Evolutionary conservation across 192 early-diverging fungal genomes (phyloP), one percentile per base, ranked within the genome.

Genomic region (Coemansia sp.): DNA sequence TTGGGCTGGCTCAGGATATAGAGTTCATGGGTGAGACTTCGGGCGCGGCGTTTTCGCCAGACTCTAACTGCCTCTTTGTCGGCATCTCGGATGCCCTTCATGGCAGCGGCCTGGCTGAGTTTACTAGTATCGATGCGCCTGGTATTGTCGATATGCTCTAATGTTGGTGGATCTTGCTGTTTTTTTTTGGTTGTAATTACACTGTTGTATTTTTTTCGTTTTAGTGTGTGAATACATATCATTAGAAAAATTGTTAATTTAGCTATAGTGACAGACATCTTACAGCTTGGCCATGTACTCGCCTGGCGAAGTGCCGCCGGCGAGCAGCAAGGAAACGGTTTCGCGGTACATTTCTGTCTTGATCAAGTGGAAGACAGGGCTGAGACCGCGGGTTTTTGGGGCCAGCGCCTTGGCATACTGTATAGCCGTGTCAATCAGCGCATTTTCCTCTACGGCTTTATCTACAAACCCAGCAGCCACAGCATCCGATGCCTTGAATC

Each of bases 341-440:
- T 88, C 89, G 38, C 84, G 78, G 75, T 87, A 88, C 70, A 91
- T 87, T 49, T 91, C 87, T 43, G 87, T 73, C 74, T 93, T 93
- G 47, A 93, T 82, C 59, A 79, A 69, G 37, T 86, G 78, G 39
- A 88, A 73, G 23, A 86, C 83, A 39, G 77, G 67, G 10, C 86
- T 84, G 26, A 87, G 75, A 9, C 86, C 87, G 19, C 63, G 72
- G 19, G 87, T 86, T 71, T 87, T 88, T 40, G 79, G 85, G 8
- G 88, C 86, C 64, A 85, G 70, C 43, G 82, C 78, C 4, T 64
- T 68, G 23, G 87, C 91, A 30, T 88, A 72, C 23, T 80, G 65
- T 57, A 87, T 80, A 21, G 89, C 90, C 3, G 83, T 69, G n/a
- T 70, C 63, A 11, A 88, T 43, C 0, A 88, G 77, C 42, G 88